Conservation (phyloP, 305 asterid genomes). For the Fraxinus floribunda region DNA sequence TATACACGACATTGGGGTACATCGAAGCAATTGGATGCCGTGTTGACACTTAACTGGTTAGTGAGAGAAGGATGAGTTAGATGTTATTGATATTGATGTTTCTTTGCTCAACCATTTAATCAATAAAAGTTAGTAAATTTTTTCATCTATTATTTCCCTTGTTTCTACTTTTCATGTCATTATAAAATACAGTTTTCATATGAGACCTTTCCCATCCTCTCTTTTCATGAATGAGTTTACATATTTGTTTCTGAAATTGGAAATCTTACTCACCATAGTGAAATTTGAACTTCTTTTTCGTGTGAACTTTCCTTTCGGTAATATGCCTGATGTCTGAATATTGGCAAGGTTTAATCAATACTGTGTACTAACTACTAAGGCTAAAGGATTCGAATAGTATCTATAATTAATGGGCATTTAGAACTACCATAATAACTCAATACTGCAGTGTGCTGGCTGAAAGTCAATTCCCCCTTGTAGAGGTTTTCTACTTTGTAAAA, state of each 20-base stretch:
- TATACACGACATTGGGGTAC: neutral
- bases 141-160: neutral
- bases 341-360: neutral
- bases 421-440: neutral
- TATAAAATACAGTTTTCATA: neutral
- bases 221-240: neutral
- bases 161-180: neutral
- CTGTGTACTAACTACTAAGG: neutral
- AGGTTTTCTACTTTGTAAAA: constrained; percentile 10
- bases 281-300: neutral
- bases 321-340: neutral
- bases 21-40: neutral
- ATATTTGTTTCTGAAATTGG: neutral
- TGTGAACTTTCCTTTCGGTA: neutral
- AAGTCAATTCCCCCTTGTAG: constrained; percentile 6
- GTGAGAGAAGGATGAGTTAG: neutral
- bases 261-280: neutral
- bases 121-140: neutral
- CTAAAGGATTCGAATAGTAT: neutral
- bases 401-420: neutral
- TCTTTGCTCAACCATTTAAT: neutral
- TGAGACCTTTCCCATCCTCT: neutral
- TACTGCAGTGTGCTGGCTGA: neutral
- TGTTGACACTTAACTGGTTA: neutral
- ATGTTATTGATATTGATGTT: neutral